Conservation (phyloP, 768 basidiomycete genomes). For the Lactarius evosmus region DNA sequence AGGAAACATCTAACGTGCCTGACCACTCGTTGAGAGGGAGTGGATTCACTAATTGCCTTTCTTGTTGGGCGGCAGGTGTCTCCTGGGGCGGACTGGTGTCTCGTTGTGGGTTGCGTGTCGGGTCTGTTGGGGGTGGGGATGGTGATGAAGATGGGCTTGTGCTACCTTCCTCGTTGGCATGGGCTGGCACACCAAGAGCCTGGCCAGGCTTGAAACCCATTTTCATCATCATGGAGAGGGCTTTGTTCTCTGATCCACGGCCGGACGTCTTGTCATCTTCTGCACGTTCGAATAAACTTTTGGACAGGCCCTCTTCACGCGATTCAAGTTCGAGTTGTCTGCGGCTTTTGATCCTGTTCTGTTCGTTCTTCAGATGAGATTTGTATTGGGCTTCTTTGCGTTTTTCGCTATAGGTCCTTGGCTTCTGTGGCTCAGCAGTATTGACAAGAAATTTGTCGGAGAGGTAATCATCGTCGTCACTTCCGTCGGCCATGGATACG, state of each 20-base stretch:
- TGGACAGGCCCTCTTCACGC: constrained; percentile 72
- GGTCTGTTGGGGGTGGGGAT: background rate
- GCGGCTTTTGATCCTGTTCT: constrained; percentile 60
- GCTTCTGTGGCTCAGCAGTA: constrained; percentile 35
- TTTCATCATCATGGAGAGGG: constrained; percentile 87
- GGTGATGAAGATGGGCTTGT: constrained; percentile 12
- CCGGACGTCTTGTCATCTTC: constrained; percentile 56
- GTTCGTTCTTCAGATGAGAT: constrained; percentile 61
- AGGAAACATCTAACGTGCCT: constrained; percentile 47
- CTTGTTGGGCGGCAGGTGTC: background rate
- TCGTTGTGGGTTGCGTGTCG: background rate
- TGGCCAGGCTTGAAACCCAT: constrained; percentile 91
- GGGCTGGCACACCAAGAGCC: constrained; percentile 54
- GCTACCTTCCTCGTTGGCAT: constrained; percentile 17
- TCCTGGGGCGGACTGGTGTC: constrained; percentile 9
- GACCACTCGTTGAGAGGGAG: constrained; percentile 78
- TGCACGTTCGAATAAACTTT: constrained; percentile 76
- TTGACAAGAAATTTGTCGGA: constrained; percentile 78
- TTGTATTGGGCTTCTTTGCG: constrained; percentile 63
- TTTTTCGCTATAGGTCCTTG: constrained; percentile 66
- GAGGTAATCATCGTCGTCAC: constrained; percentile 79
- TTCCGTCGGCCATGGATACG: constrained; percentile 50
- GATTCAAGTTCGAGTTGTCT: constrained; percentile 71
- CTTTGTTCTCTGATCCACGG: constrained; percentile 60
- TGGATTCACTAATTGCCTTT: constrained; percentile 57